Conservation (phyloP, 805 yeast species). For the Sugiyamaella mastotermitis region DNA sequence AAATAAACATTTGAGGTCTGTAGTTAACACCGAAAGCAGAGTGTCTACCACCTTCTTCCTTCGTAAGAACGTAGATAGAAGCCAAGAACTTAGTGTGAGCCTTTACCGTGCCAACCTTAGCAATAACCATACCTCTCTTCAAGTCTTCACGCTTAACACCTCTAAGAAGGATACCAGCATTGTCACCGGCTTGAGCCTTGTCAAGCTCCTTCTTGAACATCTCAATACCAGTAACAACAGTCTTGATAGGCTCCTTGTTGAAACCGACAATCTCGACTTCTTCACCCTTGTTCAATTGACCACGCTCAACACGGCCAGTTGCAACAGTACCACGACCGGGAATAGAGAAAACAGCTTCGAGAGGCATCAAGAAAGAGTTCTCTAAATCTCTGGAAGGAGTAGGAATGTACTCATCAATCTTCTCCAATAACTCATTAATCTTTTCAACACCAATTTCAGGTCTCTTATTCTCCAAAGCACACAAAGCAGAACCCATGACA, state of each 20-base stretch:
- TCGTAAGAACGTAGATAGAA: constrained; percentile 84
- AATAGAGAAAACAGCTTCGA: constrained; percentile 95
- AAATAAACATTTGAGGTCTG: constrained; percentile 95
- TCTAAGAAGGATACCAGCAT: constrained; percentile 95
- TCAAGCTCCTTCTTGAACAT: constrained; percentile 99
- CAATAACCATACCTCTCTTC: constrained; percentile 94
- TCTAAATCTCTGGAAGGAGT: constrained; percentile 95
- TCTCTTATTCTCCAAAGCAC: constrained; percentile 83
- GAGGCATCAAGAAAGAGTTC: constrained; percentile 93
- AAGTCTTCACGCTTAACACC: constrained; percentile 98
- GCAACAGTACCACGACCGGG: constrained; percentile 99
- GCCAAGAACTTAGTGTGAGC: constrained; percentile 93
- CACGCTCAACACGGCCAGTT: constrained; percentile 99
- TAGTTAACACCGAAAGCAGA: constrained; percentile 94
- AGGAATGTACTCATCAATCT: constrained; percentile 92
- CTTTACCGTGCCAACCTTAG: constrained; percentile 86
- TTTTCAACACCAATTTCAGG: constrained; percentile 92
- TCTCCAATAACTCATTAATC: constrained; percentile 75
- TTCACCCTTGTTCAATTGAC: constrained; percentile 95
- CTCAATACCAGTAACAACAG: constrained; percentile 97
- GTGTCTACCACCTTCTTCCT: constrained; percentile 99
- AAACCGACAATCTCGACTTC: constrained; percentile 96
- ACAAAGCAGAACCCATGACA: constrained; percentile 95
- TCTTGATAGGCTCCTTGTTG: constrained; percentile 79
- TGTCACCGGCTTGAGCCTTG: constrained; percentile 98